These are phyloP conservation scores for Orbilia oligospora DNA, from an alignment of 2,329 filamentous ascomycete species.

Conservation along the genomic window DNA sequence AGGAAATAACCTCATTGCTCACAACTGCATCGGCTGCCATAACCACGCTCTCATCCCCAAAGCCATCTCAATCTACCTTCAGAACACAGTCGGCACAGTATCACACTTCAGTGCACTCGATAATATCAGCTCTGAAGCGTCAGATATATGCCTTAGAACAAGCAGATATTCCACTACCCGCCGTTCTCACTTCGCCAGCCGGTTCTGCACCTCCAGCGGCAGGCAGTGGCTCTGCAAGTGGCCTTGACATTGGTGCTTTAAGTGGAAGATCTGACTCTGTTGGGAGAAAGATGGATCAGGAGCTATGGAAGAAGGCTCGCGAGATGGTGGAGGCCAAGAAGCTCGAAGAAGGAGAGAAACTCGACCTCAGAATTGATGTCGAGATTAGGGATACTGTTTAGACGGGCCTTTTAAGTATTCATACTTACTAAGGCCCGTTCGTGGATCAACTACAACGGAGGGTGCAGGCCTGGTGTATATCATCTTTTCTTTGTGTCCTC, in stretches of 20 bases:
- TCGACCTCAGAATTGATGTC: conserved; percentile 53
- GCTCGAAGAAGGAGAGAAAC: conserved; percentile 42
- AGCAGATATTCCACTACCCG: conserved; percentile 55
- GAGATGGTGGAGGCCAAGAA: conserved; percentile 45
- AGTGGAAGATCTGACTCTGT: conserved; percentile 52
- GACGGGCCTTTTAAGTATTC: neutral
- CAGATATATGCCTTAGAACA: conserved; percentile 57
- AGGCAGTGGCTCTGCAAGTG: conserved; percentile 6
- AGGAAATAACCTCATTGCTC: conserved; percentile 58
- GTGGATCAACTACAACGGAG: neutral
- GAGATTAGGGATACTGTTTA: conserved; percentile 33
- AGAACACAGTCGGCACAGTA: conserved; percentile 47
- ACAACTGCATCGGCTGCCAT: conserved; percentile 62
- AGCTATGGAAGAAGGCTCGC: conserved; percentile 50
- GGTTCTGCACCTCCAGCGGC: conserved; percentile 28
- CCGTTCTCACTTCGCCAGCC: conserved; percentile 38
- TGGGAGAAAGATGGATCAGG: conserved; percentile 53
- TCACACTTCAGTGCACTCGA: conserved; percentile 50
- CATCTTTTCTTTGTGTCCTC: neutral
- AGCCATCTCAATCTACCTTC: conserved; percentile 49
- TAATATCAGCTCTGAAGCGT: conserved; percentile 42
- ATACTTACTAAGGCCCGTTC: neutral
- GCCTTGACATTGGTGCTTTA: conserved; percentile 52
- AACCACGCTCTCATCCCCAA: conserved; percentile 42
- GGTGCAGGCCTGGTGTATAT: neutral